phyloP scores from a whole-genome alignment of 2,329 filamentous ascomycete species.

The Aspergillus sp. region DNA sequence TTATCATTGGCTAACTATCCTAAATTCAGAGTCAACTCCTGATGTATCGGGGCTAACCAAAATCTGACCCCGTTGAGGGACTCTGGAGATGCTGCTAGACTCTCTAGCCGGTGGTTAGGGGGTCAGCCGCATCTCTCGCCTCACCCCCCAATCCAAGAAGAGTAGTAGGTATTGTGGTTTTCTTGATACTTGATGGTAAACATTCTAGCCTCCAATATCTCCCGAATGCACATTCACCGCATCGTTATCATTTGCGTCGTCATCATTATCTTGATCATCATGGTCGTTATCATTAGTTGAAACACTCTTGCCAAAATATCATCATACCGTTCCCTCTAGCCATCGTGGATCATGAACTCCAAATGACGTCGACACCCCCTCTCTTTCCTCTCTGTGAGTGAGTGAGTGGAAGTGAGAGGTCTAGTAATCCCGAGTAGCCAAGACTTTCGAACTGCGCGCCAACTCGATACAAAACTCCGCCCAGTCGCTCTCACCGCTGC shows the following conservation, averaged over 20 bases:
- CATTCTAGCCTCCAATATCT: too few relatives aligned
- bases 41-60: not conserved
- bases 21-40: not conserved
- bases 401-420: too few relatives aligned
- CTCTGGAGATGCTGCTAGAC: not conserved
- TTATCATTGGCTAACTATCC: not conserved
- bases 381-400: too few relatives aligned
- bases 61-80: too few relatives aligned
- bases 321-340: not conserved
- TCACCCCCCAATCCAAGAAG: too few relatives aligned
- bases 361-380: not conserved
- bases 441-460: slow-evolving; percentile 37
- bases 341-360: not conserved
- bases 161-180: too few relatives aligned
- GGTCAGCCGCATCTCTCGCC: too few relatives aligned
- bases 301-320: not conserved
- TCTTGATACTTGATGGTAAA: too few relatives aligned
- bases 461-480: slow-evolving; percentile 73
- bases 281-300: not conserved
- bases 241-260: not conserved
- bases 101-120: not conserved
- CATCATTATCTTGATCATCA: not conserved
- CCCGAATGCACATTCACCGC: too few relatives aligned
- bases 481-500: slow-evolving; percentile 59
- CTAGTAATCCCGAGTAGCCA: slow-evolving; percentile 10